Evolutionary conservation across 345 rosid genomes (phyloP).

Genomic region (Laguncularia racemosa): DNA sequence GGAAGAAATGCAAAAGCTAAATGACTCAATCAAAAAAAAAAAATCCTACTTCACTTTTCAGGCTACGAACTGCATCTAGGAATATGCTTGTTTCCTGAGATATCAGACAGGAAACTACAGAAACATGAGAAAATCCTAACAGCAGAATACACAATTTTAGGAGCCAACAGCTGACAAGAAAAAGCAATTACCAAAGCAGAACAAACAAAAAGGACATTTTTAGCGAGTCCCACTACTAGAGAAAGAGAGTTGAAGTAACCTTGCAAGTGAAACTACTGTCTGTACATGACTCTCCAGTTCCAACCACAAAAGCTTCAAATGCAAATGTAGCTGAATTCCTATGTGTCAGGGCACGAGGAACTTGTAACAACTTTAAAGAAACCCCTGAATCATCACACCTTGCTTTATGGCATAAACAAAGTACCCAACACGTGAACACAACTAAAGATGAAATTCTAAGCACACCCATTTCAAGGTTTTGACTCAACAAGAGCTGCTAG

Average conservation of each 20-base stretch:
- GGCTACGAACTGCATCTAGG: not conserved
- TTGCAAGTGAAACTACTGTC: slow-evolving; percentile 60
- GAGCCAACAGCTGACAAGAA: too few relatives aligned
- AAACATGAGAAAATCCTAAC: not conserved
- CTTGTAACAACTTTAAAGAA: slow-evolving; percentile 54
- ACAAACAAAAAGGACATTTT: slow-evolving; percentile 2
- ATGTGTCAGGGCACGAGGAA: slow-evolving; percentile 55
- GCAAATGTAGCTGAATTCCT: slow-evolving; percentile 56
- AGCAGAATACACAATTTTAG: too few relatives aligned
- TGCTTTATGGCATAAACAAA: not conserved
- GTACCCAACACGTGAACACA: not conserved
- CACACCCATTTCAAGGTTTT: too few relatives aligned
- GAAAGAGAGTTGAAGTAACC: slow-evolving; percentile 28
- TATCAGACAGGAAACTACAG: too few relatives aligned
- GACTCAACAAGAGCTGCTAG: too few relatives aligned
- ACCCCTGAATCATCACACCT: slow-evolving; percentile 24
- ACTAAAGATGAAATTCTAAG: slow-evolving; percentile 3
- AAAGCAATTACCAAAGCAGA: not conserved
- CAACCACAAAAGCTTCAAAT: slow-evolving; percentile 46
- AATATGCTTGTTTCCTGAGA: not conserved
- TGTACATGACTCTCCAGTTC: slow-evolving; percentile 37
- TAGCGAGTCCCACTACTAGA: too few relatives aligned
- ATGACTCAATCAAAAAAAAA: not conserved
- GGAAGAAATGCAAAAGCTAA: not conserved
- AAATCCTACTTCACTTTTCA: too few relatives aligned